Evolutionary conservation across 768 basidiomycete genomes (phyloP), one percentile per base, ranked within the genome.

Genomic region (Tulasnella sp.): DNA sequence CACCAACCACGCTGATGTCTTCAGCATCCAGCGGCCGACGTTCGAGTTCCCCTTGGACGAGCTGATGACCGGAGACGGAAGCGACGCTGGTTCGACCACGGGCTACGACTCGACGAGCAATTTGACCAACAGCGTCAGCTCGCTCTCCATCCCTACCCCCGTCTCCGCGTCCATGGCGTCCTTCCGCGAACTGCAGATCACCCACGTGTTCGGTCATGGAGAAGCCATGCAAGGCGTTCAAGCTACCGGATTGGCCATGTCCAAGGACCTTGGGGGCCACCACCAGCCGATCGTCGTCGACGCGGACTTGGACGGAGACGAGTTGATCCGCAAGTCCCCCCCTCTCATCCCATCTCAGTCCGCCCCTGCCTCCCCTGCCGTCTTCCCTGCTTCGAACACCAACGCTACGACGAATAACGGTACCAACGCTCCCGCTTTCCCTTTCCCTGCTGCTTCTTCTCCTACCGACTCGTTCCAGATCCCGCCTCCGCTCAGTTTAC

Each of bases 11-110:
- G 77, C 76, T 76, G 83, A 86, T 40, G 38, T 54, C 19, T 87
- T 93, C 80, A 87, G 86, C 82, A 89, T 94, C 78, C 82, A 84
- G 11, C 89, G 93, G 14, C 93, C 93, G 0, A 94, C 93, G 58
- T 93, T 94, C 80, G 93, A 94, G 81, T 88, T 94, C 36, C 90
- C 91, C 5, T 87, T 94, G n/a, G 93, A 95, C 79, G 93, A 95
- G 78, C 86, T 94, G 77, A 87, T 94, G 77, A 83, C 83, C 73
- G 85, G 85, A 80, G 89, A 86, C 15, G 64, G 68, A 17, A 54
- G 37, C 40, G 75, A 76, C 37, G 75, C 69, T 0, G 67, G 64
- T 8, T 76, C 75, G 36, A 71, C 75, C 37, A 71, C 38, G 25
- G 69, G 69, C 19, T 40, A 45, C 38, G 75, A 76, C 36, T 64